Base-by-base conservation (phyloP, 2,329 filamentous ascomycete species). In the Xylariaceae sp. region DNA sequence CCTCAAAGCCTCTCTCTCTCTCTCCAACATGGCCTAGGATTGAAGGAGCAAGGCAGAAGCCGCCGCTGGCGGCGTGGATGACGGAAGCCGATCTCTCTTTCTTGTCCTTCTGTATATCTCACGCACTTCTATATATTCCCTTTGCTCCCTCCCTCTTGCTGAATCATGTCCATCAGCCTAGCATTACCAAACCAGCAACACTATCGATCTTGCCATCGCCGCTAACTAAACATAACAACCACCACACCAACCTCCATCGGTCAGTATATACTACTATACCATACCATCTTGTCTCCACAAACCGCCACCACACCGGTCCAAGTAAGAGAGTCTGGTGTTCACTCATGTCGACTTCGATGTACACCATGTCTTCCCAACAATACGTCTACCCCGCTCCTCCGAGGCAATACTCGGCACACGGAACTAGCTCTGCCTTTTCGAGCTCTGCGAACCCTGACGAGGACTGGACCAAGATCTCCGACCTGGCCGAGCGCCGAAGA, bases 401-500 rank as follows among this genome's bases (percentile, higher is more conserved):
- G 50, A 83, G 87, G 71, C 86, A 89, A 68, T 86, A 87, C 65
- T 79, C 83, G 41, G 80, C 76, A 61, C 85, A 90, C 69, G 86
- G 86, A 70, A 95, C 89, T 59, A 96, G 90, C 76, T 96, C 90
- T 74, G 92, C 92, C 65, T 96, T 95, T 78, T 95, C 89, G 74
- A 88, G 87, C 66, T 95, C 90, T 61, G 92, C 91, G 65, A 95
- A 95, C 72, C 89, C 92, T 53, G 91, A 96, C 69, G 92, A 97
- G 76, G 92, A 97, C 76, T 97, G 92, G 92, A 96, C 92, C 70
- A 95, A 96, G 83, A 96, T 97, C 71, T 95, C 92, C 55, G 92
- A 97, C 73, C 85, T 97, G 57, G 92, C 91, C 50, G 92, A 97
- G 76, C 86, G 94, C 68, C 81, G 91, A 67, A 84, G 91, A 70